Evolutionary conservation across 495 filamentous ascomycete genomes (phyloP).

Genomic region (Usnea hakonensis): DNA sequence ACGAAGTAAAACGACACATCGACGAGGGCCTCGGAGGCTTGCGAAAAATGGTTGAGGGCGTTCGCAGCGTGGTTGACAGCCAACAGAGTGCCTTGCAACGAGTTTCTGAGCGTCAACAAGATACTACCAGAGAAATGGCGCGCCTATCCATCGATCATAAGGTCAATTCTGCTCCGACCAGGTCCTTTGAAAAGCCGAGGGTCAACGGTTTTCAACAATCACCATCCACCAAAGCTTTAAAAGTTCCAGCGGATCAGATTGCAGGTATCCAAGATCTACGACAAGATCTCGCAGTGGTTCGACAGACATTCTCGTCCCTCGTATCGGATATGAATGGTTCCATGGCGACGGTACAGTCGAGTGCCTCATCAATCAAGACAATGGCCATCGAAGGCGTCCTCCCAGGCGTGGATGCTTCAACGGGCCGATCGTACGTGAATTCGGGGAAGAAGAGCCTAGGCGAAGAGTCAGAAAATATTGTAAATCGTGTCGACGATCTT

Average conservation of each 20-base stretch:
- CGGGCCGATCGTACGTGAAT: slow-evolving; percentile 75
- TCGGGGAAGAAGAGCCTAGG: slow-evolving; percentile 76
- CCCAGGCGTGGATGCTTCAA: slow-evolving; percentile 57
- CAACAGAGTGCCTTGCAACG: slow-evolving; percentile 72
- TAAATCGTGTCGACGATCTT: slow-evolving; percentile 86
- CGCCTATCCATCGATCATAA: slow-evolving; percentile 65
- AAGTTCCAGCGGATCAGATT: slow-evolving; percentile 47
- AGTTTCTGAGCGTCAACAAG: slow-evolving; percentile 87
- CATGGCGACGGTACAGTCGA: slow-evolving; percentile 72
- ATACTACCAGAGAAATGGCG: slow-evolving; percentile 84
- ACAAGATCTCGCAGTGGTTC: slow-evolving; percentile 83
- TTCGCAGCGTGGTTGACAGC: slow-evolving; percentile 69
- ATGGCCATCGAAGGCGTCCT: slow-evolving; percentile 59
- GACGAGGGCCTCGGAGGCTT: slow-evolving; percentile 85
- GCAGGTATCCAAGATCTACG: slow-evolving; percentile 74
- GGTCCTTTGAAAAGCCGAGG: slow-evolving; percentile 30
- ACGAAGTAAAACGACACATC: slow-evolving; percentile 94
- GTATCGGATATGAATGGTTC: slow-evolving; percentile 79
- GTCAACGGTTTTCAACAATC: slow-evolving; percentile 17
- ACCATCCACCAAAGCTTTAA: slow-evolving; percentile 18
- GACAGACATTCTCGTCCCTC: slow-evolving; percentile 88
- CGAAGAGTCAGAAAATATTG: slow-evolving; percentile 77
- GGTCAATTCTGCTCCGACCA: slow-evolving; percentile 26
- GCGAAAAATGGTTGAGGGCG: slow-evolving; percentile 68
- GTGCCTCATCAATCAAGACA: slow-evolving; percentile 70